A percentile compares a stretch with the other conserved stretches of the same genome.
phyloP scores from a whole-genome alignment of 805 yeast genomes.

The Kodamaea restingae region DNA sequence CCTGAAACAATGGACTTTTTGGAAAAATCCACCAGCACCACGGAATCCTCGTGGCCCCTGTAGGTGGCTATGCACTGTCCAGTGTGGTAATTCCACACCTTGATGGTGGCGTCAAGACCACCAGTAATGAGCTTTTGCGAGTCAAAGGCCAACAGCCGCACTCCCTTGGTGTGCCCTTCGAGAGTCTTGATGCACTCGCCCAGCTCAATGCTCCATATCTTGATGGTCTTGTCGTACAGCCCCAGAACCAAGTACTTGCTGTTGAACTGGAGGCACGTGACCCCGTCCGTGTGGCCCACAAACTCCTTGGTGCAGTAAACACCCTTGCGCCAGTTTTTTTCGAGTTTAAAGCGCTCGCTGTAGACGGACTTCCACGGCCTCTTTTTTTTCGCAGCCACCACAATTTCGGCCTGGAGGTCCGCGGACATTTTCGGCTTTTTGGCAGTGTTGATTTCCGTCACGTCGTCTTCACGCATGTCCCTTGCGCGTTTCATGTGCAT shows the following conservation, averaged over 20 bases:
- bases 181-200: constrained; percentile 76
- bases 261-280: constrained; percentile 83
- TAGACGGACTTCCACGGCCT: constrained; percentile 97
- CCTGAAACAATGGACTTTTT: constrained; percentile 86
- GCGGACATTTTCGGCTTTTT: constrained; percentile 10
- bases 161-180: constrained; percentile 86
- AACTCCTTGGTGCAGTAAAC: constrained; percentile 59
- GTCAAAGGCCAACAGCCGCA: constrained; percentile 80
- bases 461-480: constrained; percentile 34
- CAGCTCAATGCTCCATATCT: constrained; percentile 87
- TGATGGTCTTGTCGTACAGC: constrained; percentile 83
- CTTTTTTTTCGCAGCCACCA: constrained; percentile 16
- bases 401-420: constrained; percentile 5
- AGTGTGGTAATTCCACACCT: constrained; percentile 93
- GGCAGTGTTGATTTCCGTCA: constrained; percentile 9
- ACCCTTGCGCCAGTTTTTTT: constrained; percentile 93
- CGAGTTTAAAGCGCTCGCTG: constrained; percentile 85
- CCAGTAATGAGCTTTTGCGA: constrained; percentile 88
- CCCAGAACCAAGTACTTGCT: constrained; percentile 79
- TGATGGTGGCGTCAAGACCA: constrained; percentile 83
- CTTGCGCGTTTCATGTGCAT: constrained; percentile 81
- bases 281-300: constrained; percentile 81
- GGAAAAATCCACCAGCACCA: constrained; percentile 76
- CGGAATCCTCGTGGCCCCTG: constrained; percentile 86
- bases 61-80: constrained; percentile 94